These are phyloP conservation scores for Parietaria judaica DNA, from an alignment of 306 rosid species.

Conservation along the genomic window DNA sequence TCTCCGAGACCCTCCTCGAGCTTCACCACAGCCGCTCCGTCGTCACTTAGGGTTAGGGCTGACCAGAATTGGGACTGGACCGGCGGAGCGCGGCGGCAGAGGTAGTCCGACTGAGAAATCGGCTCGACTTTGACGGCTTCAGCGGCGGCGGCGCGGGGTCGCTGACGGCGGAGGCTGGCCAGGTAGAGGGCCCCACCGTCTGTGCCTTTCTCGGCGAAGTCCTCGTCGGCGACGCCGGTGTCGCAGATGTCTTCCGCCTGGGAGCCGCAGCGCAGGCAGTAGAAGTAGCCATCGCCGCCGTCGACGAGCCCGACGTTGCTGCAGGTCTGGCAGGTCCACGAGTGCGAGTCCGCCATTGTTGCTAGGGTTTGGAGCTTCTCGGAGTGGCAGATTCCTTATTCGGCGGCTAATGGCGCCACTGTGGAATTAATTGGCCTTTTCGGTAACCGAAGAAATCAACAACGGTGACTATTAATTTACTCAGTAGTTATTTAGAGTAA, in stretches of 20 bases:
- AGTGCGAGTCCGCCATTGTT: conserved; percentile 29
- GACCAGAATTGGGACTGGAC: conserved; percentile 29
- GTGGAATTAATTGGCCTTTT: neutral
- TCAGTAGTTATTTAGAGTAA: no score
- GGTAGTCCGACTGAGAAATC: conserved; percentile 41
- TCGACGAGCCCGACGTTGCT: conserved; percentile 33
- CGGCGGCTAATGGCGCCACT: neutral
- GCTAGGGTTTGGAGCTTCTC: conserved; percentile 4
- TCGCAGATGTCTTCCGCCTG: conserved; percentile 49
- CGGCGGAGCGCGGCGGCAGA: conserved; percentile 12
- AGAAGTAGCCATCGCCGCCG: conserved; percentile 59
- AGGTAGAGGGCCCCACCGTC: conserved; percentile 40
- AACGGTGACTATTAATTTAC: no score
- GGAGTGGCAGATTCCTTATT: neutral
- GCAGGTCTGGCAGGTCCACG: conserved; percentile 44
- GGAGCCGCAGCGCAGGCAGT: conserved; percentile 49
- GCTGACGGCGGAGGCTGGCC: conserved; percentile 42
- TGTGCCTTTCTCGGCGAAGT: conserved; percentile 28
- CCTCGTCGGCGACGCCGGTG: conserved; percentile 58
- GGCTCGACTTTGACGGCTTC: conserved; percentile 32
- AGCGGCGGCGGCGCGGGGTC: neutral
- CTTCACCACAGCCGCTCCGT: conserved; percentile 10
- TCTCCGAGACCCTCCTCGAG: conserved; percentile 21
- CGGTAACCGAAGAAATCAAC: neutral
- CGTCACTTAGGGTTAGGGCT: conserved; percentile 28